Percentiles rank a stretch among this genome's conserved stretches.
Conservation (phyloP, 805 yeast species). For the Pichia nanzhaoensis region DNA sequence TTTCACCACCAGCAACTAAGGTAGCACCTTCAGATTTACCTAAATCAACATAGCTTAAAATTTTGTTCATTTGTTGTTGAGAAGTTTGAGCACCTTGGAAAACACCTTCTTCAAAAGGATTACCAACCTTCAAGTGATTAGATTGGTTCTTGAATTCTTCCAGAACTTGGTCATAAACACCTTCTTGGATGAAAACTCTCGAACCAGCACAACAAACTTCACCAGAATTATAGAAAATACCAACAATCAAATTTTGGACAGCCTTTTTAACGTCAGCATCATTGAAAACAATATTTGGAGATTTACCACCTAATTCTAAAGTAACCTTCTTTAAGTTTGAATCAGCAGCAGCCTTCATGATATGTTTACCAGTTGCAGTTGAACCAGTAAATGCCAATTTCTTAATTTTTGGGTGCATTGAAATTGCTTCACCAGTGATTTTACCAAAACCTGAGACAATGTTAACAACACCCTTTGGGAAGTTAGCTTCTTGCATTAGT, state of each 20-base stretch:
- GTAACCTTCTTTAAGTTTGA: conserved; percentile 68
- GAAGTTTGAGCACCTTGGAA: conserved; percentile 77
- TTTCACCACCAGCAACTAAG: conserved; percentile 76
- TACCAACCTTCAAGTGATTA: conserved; percentile 58
- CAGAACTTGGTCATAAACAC: conserved; percentile 60
- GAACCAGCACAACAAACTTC: conserved; percentile 94
- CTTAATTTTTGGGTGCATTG: conserved; percentile 73
- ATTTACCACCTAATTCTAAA: conserved; percentile 85
- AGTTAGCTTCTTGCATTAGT: conserved; percentile 71
- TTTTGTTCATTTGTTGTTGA: conserved; percentile 57
- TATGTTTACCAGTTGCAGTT: conserved; percentile 74
- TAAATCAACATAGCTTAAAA: conserved; percentile 52
- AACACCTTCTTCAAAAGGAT: conserved; percentile 64
- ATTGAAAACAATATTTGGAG: conserved; percentile 75
- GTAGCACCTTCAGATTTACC: conserved; percentile 68
- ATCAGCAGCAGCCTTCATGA: conserved; percentile 65
- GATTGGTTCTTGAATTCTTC: conserved; percentile 46
- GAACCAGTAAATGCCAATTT: conserved; percentile 96
- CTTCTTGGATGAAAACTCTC: conserved; percentile 70
- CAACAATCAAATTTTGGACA: conserved; percentile 60
- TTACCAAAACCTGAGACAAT: conserved; percentile 83
- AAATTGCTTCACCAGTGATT: conserved; percentile 74
- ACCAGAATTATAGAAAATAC: conserved; percentile 85
- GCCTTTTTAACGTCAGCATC: conserved; percentile 67
- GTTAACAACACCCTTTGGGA: conserved; percentile 89